Evolutionary conservation across 306 rosid genomes (phyloP), one percentile per base, ranked within the genome.

Genomic region (Sindora glabra): DNA sequence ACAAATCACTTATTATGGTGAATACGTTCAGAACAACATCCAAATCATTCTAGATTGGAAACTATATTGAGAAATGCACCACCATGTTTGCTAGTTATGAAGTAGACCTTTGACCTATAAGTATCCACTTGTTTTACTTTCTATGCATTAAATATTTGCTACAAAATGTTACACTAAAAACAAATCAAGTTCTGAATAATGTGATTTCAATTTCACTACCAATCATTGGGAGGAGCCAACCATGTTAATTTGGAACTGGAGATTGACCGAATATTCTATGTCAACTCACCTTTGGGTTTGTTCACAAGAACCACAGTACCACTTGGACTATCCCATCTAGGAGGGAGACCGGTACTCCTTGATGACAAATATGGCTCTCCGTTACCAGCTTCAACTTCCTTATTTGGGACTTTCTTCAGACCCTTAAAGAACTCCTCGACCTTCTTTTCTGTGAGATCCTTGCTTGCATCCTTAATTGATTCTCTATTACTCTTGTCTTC

Each of bases 291-390:
- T 85, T 87, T 91, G 34, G 98, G 98, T 64, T 91, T 91, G 83
- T 91, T 88, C 68, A 91, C 67, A 78, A 91, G 79, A 27, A 88
- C 73, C 62, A 88, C 95, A 1, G 96, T 86, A 60, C 98, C 98
- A 65, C 41, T 62, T 0, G 86, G 89, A 74, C 74, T 29, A 62
- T 91, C 98, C 96, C 96, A 92, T 27, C 63, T 53, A 1, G 90
- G 80, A 22, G 96, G 96, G 32, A 88, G 95, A 22, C 80, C 91
- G 3, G 75, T 53, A 79, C 77, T 87, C 82, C 96, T 79, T 17
- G 87, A 79, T 37, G 78, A 68, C 37, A 92, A 72, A 69, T 69
- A 92, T 10, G 96, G 96, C 46, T 79, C 88, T 25, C 52, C 85
- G 18, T 42, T 40, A 48, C 62, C 71, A 72, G 64, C 56, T 12